A percentile compares a stretch with the other conserved stretches of the same genome.
phyloP scores from a whole-genome alignment of 148 eudicot species.

The Rhododendron ferrugineum region DNA sequence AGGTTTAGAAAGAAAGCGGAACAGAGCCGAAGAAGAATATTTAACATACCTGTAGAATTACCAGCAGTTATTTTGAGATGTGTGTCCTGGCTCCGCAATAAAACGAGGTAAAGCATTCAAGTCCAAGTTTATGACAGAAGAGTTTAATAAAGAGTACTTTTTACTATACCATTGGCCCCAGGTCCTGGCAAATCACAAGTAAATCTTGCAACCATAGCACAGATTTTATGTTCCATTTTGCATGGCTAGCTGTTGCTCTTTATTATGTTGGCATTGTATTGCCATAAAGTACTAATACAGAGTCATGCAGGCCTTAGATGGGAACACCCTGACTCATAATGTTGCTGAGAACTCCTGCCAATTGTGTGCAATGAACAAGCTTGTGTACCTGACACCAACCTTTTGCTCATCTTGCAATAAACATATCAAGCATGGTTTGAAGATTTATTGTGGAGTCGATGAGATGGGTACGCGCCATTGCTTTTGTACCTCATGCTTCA shows the following conservation, averaged over 20 bases:
- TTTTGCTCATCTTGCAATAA: slow-evolving; percentile 60
- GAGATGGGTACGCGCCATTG: slow-evolving; percentile 39
- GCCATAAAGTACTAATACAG: slow-evolving; percentile 12
- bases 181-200: too few species aligned
- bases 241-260: background rate
- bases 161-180: background rate
- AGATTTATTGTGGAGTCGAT: slow-evolving; percentile 42
- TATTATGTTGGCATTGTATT: background rate
- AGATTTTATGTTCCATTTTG: background rate
- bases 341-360: slow-evolving; percentile 54
- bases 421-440: slow-evolving; percentile 46
- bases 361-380: slow-evolving; percentile 48
- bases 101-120: background rate
- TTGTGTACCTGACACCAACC: slow-evolving; percentile 55
- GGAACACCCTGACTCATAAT: slow-evolving; percentile 19
- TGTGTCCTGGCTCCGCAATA: background rate
- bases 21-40: background rate
- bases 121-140: background rate
- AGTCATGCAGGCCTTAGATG: slow-evolving; percentile 31
- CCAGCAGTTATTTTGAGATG: background rate
- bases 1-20: too few species aligned
- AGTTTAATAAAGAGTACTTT: background rate
- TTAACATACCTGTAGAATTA: background rate
- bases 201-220: background rate
- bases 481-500: slow-evolving; percentile 61